Evolutionary conservation across 306 rosid genomes (phyloP).

Genomic region (Vigna nakashimae): DNA sequence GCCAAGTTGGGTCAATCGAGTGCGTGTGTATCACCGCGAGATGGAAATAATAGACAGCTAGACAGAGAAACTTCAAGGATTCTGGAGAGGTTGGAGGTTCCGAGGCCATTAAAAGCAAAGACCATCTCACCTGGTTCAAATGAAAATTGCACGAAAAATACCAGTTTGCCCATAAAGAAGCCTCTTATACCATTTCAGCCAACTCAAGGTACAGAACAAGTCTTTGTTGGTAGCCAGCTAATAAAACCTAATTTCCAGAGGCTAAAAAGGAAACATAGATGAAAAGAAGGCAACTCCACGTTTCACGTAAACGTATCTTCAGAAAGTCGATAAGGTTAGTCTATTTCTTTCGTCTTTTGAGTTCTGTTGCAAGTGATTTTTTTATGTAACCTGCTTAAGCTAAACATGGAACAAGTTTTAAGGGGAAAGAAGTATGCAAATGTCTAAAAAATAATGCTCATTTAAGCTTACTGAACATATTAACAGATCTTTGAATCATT

Average conservation of each 20-base stretch:
- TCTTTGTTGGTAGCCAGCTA: constrained; percentile 55
- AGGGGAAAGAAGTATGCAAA: background rate
- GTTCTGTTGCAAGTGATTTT: constrained; percentile 13
- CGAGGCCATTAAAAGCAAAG: constrained; percentile 62
- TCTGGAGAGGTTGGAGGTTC: constrained; percentile 85
- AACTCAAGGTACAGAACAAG: constrained; percentile 51
- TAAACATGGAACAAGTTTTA: constrained; percentile 1
- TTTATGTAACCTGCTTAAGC: constrained; percentile 1
- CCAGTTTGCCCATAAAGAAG: constrained; percentile 49
- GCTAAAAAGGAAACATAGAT: constrained; percentile 64
- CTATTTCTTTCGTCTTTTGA: constrained; percentile 13
- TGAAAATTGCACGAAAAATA: constrained; percentile 50
- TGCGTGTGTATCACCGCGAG: constrained; percentile 48
- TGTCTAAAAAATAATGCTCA: background rate
- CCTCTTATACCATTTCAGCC: constrained; percentile 58
- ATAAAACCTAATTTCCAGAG: constrained; percentile 77
- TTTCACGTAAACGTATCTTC: constrained; percentile 31
- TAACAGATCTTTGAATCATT: no score
- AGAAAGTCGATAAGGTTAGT: constrained; percentile 41
- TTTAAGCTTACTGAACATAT: background rate
- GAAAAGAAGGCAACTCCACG: constrained; percentile 39
- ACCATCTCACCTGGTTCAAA: constrained; percentile 46
- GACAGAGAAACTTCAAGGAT: constrained; percentile 74
- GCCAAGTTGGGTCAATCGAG: constrained; percentile 53
- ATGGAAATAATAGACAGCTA: constrained; percentile 55